Evolutionary conservation across 2,329 filamentous ascomycete genomes (phyloP).

Genomic region (Pseudogymnoascus sp.): DNA sequence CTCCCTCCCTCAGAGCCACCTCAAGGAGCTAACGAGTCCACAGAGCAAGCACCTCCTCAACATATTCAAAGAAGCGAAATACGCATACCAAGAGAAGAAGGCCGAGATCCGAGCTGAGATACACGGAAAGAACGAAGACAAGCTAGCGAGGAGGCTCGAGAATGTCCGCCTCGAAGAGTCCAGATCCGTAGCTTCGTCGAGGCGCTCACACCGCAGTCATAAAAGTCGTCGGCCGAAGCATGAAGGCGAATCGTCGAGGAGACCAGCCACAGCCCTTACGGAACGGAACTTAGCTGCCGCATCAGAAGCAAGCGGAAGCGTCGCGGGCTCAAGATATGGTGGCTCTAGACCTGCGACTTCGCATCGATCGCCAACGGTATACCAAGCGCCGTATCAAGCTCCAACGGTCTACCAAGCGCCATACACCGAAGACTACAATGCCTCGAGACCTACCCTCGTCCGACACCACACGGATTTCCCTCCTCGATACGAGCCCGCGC

Average conservation of each 20-base stretch:
- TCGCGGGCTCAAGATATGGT: constrained; percentile 22
- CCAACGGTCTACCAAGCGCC: constrained; percentile 7
- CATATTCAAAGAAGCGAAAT: constrained; percentile 87
- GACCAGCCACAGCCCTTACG: constrained; percentile 20
- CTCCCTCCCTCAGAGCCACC: constrained; percentile 11
- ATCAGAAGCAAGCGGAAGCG: constrained; percentile 24
- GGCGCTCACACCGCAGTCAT: constrained; percentile 31
- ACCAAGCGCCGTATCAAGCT: not conserved
- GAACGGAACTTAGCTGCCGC: constrained; percentile 23
- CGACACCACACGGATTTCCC: constrained; percentile 27
- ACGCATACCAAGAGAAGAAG: constrained; percentile 82
- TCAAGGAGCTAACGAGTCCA: constrained; percentile 17
- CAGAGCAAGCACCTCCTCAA: constrained; percentile 85
- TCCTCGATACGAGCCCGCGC: constrained; percentile 3
- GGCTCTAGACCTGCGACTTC: constrained; percentile 18
- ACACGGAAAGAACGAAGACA: constrained; percentile 51
- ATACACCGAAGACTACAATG: constrained; percentile 20
- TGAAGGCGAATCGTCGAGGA: constrained; percentile 10
- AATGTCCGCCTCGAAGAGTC: constrained; percentile 26
- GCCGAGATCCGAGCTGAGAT: constrained; percentile 69
- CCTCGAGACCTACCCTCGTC: constrained; percentile 18
- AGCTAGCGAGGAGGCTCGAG: constrained; percentile 48
- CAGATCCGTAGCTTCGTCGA: constrained; percentile 38
- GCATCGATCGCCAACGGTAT: constrained; percentile 21
- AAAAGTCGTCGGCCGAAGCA: constrained; percentile 25